Conservation (phyloP, 2,329 filamentous ascomycete genomes). For the Fusarium dlaminii region DNA sequence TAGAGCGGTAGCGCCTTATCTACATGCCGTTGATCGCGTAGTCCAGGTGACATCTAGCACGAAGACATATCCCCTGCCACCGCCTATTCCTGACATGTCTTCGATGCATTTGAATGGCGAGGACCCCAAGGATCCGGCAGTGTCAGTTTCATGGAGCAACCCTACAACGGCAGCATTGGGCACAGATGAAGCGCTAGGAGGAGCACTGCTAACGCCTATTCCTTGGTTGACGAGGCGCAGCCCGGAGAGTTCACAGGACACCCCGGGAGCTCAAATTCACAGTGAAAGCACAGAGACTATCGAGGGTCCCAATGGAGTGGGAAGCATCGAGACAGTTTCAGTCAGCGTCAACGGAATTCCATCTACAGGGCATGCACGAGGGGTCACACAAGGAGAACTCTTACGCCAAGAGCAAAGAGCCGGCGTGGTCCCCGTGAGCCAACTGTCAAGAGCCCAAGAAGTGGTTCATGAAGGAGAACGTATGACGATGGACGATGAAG, state of each 20-base stretch:
- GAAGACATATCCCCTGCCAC: slow-evolving; percentile 83
- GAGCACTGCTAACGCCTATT: slow-evolving; percentile 91
- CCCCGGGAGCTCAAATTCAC: slow-evolving; percentile 58
- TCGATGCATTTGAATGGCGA: slow-evolving; percentile 70
- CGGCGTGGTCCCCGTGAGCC: slow-evolving; percentile 76
- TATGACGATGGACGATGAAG: slow-evolving; percentile 41
- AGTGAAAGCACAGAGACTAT: slow-evolving; percentile 83
- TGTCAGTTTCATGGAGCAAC: slow-evolving; percentile 58
- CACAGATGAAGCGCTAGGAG: slow-evolving; percentile 88
- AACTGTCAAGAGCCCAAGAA: slow-evolving; percentile 59
- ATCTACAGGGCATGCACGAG: slow-evolving; percentile 60
- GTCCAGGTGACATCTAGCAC: slow-evolving; percentile 87
- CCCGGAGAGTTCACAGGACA: slow-evolving; percentile 43
- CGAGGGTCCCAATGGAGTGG: slow-evolving; percentile 81
- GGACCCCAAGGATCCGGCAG: slow-evolving; percentile 53
- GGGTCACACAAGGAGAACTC: slow-evolving; percentile 84
- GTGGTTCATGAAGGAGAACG: slow-evolving; percentile 41
- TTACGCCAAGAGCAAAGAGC: slow-evolving; percentile 87
- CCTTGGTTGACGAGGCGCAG: slow-evolving; percentile 75
- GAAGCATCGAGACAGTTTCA: slow-evolving; percentile 82
- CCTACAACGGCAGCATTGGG: slow-evolving; percentile 65
- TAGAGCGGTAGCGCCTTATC: slow-evolving; percentile 81
- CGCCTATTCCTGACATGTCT: slow-evolving; percentile 67
- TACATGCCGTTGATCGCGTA: slow-evolving; percentile 90
- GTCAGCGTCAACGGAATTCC: slow-evolving; percentile 77